A percentile compares a stretch with the other conserved stretches of the same genome.
These are phyloP conservation scores for Pseudocercospora macadamiae DNA, from an alignment of 2,329 filamentous ascomycete species.

Conservation along the genomic window DNA sequence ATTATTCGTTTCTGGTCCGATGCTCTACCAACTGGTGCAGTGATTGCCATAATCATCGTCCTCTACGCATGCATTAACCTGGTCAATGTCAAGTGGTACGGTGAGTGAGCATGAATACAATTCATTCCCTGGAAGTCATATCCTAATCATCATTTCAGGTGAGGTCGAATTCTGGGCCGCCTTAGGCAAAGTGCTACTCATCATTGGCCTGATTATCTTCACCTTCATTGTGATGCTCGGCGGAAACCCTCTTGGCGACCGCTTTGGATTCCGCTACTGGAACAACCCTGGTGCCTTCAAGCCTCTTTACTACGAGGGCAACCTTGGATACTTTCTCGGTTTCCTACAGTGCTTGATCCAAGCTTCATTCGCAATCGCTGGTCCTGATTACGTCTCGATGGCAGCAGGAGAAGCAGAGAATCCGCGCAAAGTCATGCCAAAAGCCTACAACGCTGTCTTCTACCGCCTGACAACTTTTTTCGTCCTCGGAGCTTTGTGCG, in stretches of 20 bases:
- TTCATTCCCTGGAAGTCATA: no score
- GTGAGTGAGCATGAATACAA: no score
- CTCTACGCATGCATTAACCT: conserved; percentile 67
- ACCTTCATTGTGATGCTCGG: conserved; percentile 81
- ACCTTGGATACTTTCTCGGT: conserved; percentile 71
- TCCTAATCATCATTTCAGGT: no score
- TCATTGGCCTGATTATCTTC: conserved; percentile 71
- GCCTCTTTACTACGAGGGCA: conserved; percentile 64
- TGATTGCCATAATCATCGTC: conserved; percentile 63
- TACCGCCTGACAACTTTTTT: conserved; percentile 78
- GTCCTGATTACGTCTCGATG: conserved; percentile 68
- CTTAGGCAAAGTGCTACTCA: conserved; percentile 65
- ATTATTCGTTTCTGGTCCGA: conserved; percentile 62
- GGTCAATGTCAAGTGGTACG: conserved; percentile 73
- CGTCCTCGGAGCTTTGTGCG: conserved; percentile 70
- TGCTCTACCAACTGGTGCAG: conserved; percentile 55
- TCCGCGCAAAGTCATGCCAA: conserved; percentile 69
- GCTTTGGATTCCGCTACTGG: conserved; percentile 74
- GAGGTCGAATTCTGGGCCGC: conserved; percentile 67
- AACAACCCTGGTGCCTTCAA: conserved; percentile 62
- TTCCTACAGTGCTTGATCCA: conserved; percentile 75
- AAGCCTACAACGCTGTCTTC: conserved; percentile 77
- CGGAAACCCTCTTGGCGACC: conserved; percentile 71
- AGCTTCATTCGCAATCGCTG: conserved; percentile 68
- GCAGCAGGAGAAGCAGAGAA: conserved; percentile 72